Percentiles rank a stretch among this genome's conserved stretches.
Evolutionary conservation across 495 filamentous ascomycete species (phyloP).

Genomic region (Penicillium pulvis): DNA sequence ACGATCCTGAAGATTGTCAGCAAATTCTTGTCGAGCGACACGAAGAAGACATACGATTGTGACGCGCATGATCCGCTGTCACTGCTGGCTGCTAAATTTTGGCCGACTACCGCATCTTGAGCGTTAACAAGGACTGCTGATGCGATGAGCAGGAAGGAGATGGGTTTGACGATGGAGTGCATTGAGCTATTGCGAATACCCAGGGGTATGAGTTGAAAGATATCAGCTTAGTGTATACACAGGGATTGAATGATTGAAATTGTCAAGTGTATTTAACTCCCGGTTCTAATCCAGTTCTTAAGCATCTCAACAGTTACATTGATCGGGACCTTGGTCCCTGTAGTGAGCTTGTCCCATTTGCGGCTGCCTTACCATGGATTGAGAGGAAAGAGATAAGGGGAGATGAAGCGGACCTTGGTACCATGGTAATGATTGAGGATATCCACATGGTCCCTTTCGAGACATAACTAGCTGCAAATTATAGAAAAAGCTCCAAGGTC

Average conservation of each 20-base stretch:
- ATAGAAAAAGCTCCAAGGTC: too few relatives aligned
- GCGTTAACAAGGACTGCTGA: conserved; percentile 13
- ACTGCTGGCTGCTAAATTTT: conserved; percentile 5
- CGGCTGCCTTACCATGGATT: neutral
- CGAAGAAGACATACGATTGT: conserved; percentile 12
- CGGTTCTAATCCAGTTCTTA: neutral
- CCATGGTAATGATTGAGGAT: neutral
- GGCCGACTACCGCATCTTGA: conserved; percentile 15
- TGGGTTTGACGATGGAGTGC: neutral
- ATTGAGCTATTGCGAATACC: neutral
- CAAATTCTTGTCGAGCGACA: neutral
- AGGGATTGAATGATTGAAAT: too few relatives aligned
- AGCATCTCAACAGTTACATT: neutral
- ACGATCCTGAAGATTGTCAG: conserved; percentile 21
- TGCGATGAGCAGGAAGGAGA: conserved; percentile 12
- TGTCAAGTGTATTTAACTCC: too few relatives aligned
- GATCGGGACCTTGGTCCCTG: neutral
- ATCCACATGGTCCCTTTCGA: neutral
- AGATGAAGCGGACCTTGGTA: neutral
- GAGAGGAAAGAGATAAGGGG: neutral
- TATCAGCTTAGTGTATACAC: neutral
- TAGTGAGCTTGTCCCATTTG: neutral
- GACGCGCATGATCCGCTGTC: conserved; percentile 12
- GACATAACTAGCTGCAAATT: neutral
- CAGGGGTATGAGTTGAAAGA: neutral